These are phyloP conservation scores for Cryptosporidium bovis DNA, from an alignment of 169 alveolate species.

Conservation along the genomic window DNA sequence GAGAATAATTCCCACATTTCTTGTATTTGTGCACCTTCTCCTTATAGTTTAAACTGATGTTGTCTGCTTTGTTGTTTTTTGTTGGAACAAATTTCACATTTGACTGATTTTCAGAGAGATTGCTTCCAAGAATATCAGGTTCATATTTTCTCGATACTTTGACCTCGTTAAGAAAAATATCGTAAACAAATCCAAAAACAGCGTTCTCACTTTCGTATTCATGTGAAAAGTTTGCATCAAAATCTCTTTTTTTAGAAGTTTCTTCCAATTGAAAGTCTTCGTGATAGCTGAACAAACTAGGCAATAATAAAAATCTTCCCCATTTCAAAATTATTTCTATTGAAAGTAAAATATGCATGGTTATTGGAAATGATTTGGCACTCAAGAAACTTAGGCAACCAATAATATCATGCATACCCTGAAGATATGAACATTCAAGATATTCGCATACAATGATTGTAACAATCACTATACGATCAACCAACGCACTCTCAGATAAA, in stretches of 20 bases:
- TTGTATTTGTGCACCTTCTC: background rate
- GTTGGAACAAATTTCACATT: background rate
- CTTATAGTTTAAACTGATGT: background rate
- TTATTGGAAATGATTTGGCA: conserved; percentile 9
- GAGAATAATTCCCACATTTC: background rate
- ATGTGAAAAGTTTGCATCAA: background rate
- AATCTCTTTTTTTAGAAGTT: background rate
- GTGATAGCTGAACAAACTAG: background rate
- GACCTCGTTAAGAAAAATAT: conserved; percentile 14
- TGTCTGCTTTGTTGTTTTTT: background rate
- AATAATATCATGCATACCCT: conserved; percentile 67
- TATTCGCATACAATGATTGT: conserved; percentile 56
- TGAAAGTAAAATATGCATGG: conserved; percentile 12
- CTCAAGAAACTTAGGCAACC: conserved; percentile 54
- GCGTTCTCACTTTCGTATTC: background rate
- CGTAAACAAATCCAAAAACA: conserved; percentile 5
- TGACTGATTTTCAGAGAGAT: background rate
- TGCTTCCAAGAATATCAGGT: background rate
- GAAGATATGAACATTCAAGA: conserved; percentile 30
- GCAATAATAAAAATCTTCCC: conserved; percentile 35
- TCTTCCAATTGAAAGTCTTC: background rate
- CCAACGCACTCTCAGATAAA: background rate
- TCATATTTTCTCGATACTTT: background rate
- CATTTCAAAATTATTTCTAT: conserved; percentile 38
- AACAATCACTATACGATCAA: conserved; percentile 46